Evolutionary conservation across 768 basidiomycete species (phyloP), one percentile per base, ranked within the genome.

Genomic region (Tulasnella sp.): DNA sequence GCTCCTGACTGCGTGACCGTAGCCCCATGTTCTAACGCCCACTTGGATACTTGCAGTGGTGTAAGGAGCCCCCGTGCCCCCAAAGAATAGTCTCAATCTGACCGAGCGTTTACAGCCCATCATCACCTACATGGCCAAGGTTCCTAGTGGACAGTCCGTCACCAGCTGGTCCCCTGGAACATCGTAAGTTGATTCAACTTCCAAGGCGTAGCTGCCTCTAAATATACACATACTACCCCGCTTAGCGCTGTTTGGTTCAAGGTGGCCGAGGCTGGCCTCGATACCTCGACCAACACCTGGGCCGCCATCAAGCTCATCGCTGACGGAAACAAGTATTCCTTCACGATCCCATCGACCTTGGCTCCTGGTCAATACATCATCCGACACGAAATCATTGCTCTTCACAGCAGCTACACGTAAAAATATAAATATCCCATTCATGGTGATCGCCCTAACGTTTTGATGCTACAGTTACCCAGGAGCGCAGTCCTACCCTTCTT

Each of bases 221-320:
- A 42, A 13, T 35, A 46, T 18, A 32, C 35, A 10, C 51, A 23
- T 51, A 23, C 51, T 51, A 4, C 29, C 40, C 32, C 70, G 55
- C 23, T 44, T 71, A 87, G 87, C 32, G 85, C 86, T 20, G 87
- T 88, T 5, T 88, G 88, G 88, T 88, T 88, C 86, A 88, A 88
- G 81, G 85, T 88, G 20, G 84, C 84, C n/a, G 81, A 88, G 77
- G 69, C 83, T 39, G 88, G 88, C n/a, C 87, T 87, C 37, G 81
- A 84, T 83, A 23, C 42, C 29, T 42, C 55, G 13, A 79, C 85
- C 2, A 84, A 84, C 73, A 83, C 84, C 70, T 87, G 87, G 88
- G 87, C 87, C 2, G 83, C 86, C 23, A 85, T 86, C 0, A 85
- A 86, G 74, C 73, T 86, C 26, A 83, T 88, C 35, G 82, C 82